Conservation (phyloP, 495 filamentous ascomycete genomes). For the Cenococcum geophilum region DNA sequence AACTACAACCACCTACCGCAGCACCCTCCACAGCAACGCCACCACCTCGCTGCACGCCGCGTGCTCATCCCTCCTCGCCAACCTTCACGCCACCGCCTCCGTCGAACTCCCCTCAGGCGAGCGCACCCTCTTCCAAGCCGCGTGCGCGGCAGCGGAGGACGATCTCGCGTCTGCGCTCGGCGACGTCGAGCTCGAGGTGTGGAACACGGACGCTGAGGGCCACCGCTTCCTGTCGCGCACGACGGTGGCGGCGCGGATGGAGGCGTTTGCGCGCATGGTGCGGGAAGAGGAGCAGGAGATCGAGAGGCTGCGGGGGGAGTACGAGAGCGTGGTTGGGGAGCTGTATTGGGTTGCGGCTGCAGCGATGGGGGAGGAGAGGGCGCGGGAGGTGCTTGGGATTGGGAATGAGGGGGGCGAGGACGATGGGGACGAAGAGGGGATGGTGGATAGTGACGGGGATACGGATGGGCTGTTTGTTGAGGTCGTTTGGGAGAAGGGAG, state of each 20-base stretch:
- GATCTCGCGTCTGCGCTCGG: neutral
- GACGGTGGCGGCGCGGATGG: slow-evolving; percentile 10
- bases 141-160: neutral
- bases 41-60: slow-evolving; percentile 4
- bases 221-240: neutral
- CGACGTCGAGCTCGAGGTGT: neutral
- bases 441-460: no score
- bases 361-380: slow-evolving; percentile 50
- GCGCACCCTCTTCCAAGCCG: neutral
- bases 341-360: slow-evolving; percentile 47
- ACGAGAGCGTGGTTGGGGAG: slow-evolving; percentile 15
- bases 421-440: no score
- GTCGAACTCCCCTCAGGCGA: neutral
- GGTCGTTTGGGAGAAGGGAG: neutral
- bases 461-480: no score
- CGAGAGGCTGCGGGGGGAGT: slow-evolving; percentile 7
- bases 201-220: neutral
- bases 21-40: slow-evolving; percentile 1
- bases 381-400: slow-evolving; percentile 45
- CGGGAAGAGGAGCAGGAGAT: slow-evolving; percentile 10
- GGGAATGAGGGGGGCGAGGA: neutral
- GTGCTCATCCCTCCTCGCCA: slow-evolving; percentile 5
- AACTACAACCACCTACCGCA: slow-evolving; percentile 20
- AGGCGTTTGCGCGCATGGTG: neutral
- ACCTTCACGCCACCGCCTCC: neutral